Evolutionary conservation across 108 stramenopile genomes (phyloP).

Genomic region (Nitzschia palea): DNA sequence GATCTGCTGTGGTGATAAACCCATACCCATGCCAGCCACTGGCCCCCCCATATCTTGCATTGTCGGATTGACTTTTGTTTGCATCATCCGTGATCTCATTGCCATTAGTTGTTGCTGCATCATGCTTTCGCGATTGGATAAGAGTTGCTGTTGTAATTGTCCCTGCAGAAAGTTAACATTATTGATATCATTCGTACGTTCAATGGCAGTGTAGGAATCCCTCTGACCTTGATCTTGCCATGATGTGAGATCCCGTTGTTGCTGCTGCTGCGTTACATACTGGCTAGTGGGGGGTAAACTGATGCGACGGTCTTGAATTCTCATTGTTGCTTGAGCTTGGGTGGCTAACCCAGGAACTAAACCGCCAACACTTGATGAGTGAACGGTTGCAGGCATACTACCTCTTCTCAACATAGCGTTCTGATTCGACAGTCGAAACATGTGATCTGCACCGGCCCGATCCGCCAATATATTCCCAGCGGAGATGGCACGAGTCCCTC

Average conservation of each 20-base stretch:
- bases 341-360: not conserved
- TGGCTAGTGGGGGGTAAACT: constrained; percentile 1
- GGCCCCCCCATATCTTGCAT: not conserved
- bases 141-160: constrained; percentile 7
- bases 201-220: constrained; percentile 12
- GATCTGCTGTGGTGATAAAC: too few relatives aligned
- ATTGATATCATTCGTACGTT: not conserved
- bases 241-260: not conserved
- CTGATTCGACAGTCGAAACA: not conserved
- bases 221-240: constrained; percentile 4
- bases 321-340: not conserved
- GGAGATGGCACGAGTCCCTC: too few relatives aligned
- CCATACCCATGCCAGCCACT: too few relatives aligned
- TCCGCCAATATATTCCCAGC: not conserved
- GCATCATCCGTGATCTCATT: not conserved
- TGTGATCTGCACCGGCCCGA: not conserved
- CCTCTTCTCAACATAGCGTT: not conserved
- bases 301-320: constrained; percentile 6
- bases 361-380: constrained; percentile 3
- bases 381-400: not conserved
- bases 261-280: not conserved
- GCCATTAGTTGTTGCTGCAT: constrained; percentile 3
- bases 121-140: not conserved
- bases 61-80: not conserved
- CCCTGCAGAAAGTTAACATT: not conserved